Evolutionary conservation across 257 asterid genomes (phyloP).

Genomic region (Coffea eugenioides): DNA sequence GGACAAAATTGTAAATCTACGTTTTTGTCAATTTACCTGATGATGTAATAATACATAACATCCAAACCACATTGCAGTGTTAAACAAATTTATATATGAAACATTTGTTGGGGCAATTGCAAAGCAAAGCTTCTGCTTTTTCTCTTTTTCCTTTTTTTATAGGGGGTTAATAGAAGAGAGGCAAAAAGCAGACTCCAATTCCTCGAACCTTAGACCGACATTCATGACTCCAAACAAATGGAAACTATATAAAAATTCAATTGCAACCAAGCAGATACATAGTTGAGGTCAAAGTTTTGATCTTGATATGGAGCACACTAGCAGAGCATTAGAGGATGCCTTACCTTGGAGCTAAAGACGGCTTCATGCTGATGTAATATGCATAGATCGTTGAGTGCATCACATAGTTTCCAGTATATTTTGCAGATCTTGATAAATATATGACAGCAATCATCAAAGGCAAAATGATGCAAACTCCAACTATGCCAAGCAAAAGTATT

Average conservation of each 20-base stretch:
- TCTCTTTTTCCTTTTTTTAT: too few species aligned
- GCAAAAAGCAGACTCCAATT: background rate
- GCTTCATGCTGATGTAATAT: constrained; percentile 92
- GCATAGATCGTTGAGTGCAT: constrained; percentile 93
- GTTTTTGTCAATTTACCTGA: background rate
- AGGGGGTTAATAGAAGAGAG: background rate
- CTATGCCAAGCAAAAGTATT: constrained; percentile 88
- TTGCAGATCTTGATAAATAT: constrained; percentile 89
- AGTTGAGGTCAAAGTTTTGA: background rate
- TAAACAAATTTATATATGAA: background rate
- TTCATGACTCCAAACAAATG: background rate
- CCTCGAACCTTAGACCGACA: background rate
- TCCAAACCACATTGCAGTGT: background rate
- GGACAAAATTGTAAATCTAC: background rate
- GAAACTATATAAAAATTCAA: background rate
- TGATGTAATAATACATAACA: background rate
- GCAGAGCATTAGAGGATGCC: background rate
- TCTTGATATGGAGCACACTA: background rate
- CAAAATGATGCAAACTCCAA: constrained; percentile 88
- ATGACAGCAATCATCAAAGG: constrained; percentile 89
- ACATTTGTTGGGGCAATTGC: background rate
- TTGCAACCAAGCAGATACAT: background rate
- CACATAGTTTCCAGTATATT: constrained; percentile 96
- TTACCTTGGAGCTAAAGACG: constrained; percentile 98
- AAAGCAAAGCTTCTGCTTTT: background rate